Evolutionary conservation across 148 eudicot genomes (phyloP), one percentile per base, ranked within the genome.

Genomic region (Rhododendron molle): DNA sequence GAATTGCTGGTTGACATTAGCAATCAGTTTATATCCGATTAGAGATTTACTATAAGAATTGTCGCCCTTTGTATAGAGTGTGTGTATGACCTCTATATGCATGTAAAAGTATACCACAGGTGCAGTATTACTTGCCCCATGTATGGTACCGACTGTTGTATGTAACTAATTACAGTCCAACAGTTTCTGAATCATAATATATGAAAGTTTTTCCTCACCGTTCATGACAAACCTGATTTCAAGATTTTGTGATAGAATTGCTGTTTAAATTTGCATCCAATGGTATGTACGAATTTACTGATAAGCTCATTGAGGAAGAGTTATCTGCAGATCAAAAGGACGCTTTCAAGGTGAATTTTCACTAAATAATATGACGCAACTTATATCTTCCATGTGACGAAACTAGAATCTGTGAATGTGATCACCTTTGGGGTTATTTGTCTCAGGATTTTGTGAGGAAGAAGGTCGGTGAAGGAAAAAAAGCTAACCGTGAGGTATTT

Each of bases 401-500:
- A 46, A n/a, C 47, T 38, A 36, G 74, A 20, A 0, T 54, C 28
- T 50, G 54, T 6, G 7, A 15, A 23, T 21, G 80, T 84, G 23
- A 52, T 84, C 49, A 21, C 49, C 46, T 32, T 84, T 32, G 9
- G 62, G n/a, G 74, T 10, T 78, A 44, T 86, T 36, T 81, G 74
- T 81, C 32, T 65, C 89, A 97, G 99, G 92, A 92, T n/a, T 93
- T 88, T 92, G 86, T 95, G n/a, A 92, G 82, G n/a, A n/a, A n/a
- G 87, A 92, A 93, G 89, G 98, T 97, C 67, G 93, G 94, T 40
- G 96, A 91, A 88, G 95, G 88, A 8, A 97, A 92, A 88, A 93
- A 88, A 89, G 92, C 90, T 80, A 97, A 97, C 54, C 92, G 98
- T 28, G 95, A 94, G 98, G 99, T 97, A 90, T 21, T 44, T 65